Evolutionary conservation across 352 stramenopile species (phyloP), one percentile per base, ranked within the genome.

Genomic region (Globisporangium solare): DNA sequence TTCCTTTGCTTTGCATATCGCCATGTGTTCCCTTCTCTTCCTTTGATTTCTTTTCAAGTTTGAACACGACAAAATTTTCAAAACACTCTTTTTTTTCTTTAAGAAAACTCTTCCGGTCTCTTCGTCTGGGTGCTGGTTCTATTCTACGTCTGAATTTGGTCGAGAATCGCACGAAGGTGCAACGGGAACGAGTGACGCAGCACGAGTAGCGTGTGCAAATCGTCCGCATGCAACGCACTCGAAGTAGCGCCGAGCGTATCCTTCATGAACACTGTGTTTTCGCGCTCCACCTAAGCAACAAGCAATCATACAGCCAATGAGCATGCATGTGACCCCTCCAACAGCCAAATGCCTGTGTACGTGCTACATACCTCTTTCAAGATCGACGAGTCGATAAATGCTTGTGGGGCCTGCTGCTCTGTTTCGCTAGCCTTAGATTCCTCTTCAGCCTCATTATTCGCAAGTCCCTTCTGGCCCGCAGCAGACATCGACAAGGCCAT

Each of bases 401-500:
- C 37, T 14, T 37, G 35, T 21, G 48, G 59, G 15, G 61, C 68
- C 5, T 53, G 51, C 12, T 57, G 49, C 48, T 54, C 47, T 6
- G 17, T 53, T 21, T 47, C 51, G 5, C 54, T 35, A 0, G 12
- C 56, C 37, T 18, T 53, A 14, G 47, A 12, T 18, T 60, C 42
- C 21, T 70, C 69, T 14, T 49, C 20, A 21, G 53, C 63, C 52
- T 81, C 73, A 41, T 76, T 64, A 6, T 79, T 76, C 0, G 37
- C 62, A 31, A 45, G 39, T 7, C 81, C 76, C 42, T 73, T 73
- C 31, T 83, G 68, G 12, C 73, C 73, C 0, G 78, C 78, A 20
- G 83, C 79, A 27, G 86, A 90, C 86, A 95, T 95, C 13, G 86
- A 95, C 51, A 95, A 52, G 21, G 83, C 82, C 86, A 95, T 95